phyloP scores from a whole-genome alignment of 768 basidiomycete species.

The Suillus subaureus region DNA sequence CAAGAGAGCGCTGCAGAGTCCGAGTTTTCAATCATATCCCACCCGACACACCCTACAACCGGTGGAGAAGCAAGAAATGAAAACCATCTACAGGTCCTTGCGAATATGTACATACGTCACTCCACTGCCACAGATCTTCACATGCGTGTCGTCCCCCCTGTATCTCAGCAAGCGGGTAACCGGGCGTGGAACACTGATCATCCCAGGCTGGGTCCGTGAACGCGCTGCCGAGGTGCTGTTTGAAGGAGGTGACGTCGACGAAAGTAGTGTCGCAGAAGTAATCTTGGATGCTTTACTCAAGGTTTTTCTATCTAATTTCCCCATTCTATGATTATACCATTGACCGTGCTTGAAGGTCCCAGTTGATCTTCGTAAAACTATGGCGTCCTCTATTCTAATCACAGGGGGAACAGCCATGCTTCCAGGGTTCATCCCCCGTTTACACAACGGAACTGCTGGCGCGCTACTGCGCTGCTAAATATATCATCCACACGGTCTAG shows the following conservation, averaged over 20 bases:
- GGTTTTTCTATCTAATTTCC: constrained; percentile 36
- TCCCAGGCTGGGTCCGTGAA: constrained; percentile 96
- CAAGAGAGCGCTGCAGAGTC: constrained; percentile 54
- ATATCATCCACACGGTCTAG: constrained; percentile 37
- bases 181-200: constrained; percentile 74
- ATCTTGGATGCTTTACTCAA: constrained; percentile 80
- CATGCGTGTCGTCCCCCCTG: constrained; percentile 69
- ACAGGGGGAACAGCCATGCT: constrained; percentile 90
- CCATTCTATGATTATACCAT: not conserved
- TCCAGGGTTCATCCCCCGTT: constrained; percentile 88
- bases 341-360: constrained; percentile 59
- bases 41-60: constrained; percentile 36
- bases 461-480: constrained; percentile 50
- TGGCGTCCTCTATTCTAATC: constrained; percentile 84
- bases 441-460: constrained; percentile 79
- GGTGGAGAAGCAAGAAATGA: constrained; percentile 21
- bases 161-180: constrained; percentile 68
- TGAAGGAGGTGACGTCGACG: constrained; percentile 87
- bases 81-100: constrained; percentile 56
- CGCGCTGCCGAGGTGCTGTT: constrained; percentile 90
- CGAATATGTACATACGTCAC: constrained; percentile 71
- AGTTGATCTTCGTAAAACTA: constrained; percentile 82
- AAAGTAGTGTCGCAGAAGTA: constrained; percentile 80
- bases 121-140: constrained; percentile 78
- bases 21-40: constrained; percentile 60